phyloP scores from a whole-genome alignment of 1,284 basidiomycete genomes.

The Naganishia albida region DNA sequence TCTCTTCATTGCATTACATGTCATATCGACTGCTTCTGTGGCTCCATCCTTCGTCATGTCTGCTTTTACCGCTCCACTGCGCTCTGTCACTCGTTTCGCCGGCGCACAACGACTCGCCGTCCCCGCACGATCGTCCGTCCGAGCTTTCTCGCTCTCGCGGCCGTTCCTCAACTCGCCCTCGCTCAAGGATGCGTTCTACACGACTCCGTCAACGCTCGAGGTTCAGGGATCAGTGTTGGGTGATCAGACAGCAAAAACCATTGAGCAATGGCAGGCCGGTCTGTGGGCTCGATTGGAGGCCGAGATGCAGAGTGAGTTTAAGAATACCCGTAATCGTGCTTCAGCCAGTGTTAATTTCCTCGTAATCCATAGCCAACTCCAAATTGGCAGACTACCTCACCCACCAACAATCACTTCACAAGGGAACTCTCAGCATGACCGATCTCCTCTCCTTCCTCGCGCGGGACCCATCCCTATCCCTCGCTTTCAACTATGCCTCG shows the following conservation, averaged over 20 bases:
- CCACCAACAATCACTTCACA: slow-evolving; percentile 8
- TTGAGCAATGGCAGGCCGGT: slow-evolving; percentile 50
- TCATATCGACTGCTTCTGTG: neutral
- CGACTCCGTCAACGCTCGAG: slow-evolving; percentile 21
- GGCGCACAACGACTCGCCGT: neutral
- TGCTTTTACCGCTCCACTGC: neutral
- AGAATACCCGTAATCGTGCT: neutral
- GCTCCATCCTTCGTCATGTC: slow-evolving; percentile 1
- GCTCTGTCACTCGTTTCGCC: neutral
- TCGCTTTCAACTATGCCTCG: slow-evolving; percentile 89
- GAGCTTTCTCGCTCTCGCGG: slow-evolving; percentile 18
- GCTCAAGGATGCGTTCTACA: slow-evolving; percentile 18
- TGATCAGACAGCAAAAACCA: slow-evolving; percentile 32
- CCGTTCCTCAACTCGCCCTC: slow-evolving; percentile 1
- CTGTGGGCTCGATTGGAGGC: slow-evolving; percentile 49
- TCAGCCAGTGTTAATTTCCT: neutral
- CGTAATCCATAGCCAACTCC: neutral
- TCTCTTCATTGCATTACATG: neutral
- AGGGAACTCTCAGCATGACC: slow-evolving; percentile 25
- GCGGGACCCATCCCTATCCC: slow-evolving; percentile 61
- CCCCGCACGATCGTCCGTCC: neutral
- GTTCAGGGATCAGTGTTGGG: slow-evolving; percentile 6
- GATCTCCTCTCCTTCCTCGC: slow-evolving; percentile 70
- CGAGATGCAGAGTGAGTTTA: slow-evolving; percentile 50
- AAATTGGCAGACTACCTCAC: slow-evolving; percentile 8